Conservation (phyloP, 768 basidiomycete species). For the Sarcodon aspratus region DNA sequence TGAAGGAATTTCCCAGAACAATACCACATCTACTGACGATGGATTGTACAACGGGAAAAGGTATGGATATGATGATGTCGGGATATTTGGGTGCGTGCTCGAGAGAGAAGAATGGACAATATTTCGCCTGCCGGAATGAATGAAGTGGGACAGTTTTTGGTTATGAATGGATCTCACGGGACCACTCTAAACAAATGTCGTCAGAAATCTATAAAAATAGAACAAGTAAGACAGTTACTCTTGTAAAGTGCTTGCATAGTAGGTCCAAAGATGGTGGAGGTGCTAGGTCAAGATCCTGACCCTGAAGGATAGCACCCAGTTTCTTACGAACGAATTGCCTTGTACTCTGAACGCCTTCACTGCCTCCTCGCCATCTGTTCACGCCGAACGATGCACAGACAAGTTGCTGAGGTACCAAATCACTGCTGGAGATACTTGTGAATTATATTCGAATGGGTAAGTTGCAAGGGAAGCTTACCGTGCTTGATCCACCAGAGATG, state of each 20-base stretch:
- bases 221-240: conserved; percentile 23
- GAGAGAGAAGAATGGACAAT: conserved; percentile 23
- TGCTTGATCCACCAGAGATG: conserved; percentile 21
- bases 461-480: conserved; percentile 28
- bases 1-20: conserved; percentile 67
- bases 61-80: conserved; percentile 31
- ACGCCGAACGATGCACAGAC: conserved; percentile 32
- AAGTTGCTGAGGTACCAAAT: conserved; percentile 36
- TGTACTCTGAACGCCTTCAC: conserved; percentile 27
- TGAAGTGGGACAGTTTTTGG: conserved; percentile 28
- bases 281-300: conserved; percentile 23
- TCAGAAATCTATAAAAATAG: not conserved
- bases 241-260: conserved; percentile 32
- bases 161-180: conserved; percentile 5
- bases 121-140: conserved; percentile 40
- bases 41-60: conserved; percentile 83
- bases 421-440: conserved; percentile 19
- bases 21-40: conserved; percentile 52
- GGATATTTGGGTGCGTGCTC: conserved; percentile 44
- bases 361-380: conserved; percentile 23
- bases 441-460: not conserved
- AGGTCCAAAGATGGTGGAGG: conserved; percentile 45
- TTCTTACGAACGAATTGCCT: conserved; percentile 39
- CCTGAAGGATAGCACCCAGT: conserved; percentile 39
- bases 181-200: conserved; percentile 3